Evolutionary conservation across 345 rosid species (phyloP).

Genomic region (Citrus mangshanensis): DNA sequence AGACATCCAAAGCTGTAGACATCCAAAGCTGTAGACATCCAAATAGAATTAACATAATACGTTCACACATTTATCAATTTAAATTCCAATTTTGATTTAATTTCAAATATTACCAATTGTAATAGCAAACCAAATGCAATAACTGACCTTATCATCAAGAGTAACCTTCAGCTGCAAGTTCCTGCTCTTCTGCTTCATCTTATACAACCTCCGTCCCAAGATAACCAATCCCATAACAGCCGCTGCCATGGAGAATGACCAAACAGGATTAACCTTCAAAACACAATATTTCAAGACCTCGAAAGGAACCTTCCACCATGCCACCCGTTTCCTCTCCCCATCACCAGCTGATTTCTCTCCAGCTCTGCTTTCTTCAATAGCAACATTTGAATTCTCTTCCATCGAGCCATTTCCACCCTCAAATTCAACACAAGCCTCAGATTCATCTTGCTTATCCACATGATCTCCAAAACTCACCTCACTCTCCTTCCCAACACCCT

Average conservation of each 20-base stretch:
- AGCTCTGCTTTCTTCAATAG: conserved; percentile 17
- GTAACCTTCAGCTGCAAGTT: conserved; percentile 79
- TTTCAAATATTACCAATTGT: conserved; percentile 3
- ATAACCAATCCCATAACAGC: conserved; percentile 80
- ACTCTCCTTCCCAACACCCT: conserved; percentile 23
- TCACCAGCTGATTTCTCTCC: conserved; percentile 34
- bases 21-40: not conserved
- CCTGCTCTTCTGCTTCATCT: conserved; percentile 71
- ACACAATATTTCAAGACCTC: conserved; percentile 75
- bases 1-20: not conserved
- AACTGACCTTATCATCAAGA: conserved; percentile 81
- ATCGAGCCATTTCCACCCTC: conserved; percentile 18
- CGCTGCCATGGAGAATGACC: conserved; percentile 91
- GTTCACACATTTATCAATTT: not conserved
- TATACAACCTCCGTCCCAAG: conserved; percentile 73
- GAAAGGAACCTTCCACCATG: conserved; percentile 92
- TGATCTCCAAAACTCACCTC: conserved; percentile 21
- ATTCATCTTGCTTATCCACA: conserved; percentile 20
- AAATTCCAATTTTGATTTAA: not conserved
- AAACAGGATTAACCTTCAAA: conserved; percentile 69
- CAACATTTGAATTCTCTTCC: conserved; percentile 21
- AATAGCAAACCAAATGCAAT: conserved; percentile 6
- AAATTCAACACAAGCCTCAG: conserved; percentile 17
- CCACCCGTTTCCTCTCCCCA: conserved; percentile 37
- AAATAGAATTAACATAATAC: not conserved